These are phyloP conservation scores for Diversispora eburnea DNA, from an alignment of 192 early-diverging fungal species.

Conservation along the genomic window DNA sequence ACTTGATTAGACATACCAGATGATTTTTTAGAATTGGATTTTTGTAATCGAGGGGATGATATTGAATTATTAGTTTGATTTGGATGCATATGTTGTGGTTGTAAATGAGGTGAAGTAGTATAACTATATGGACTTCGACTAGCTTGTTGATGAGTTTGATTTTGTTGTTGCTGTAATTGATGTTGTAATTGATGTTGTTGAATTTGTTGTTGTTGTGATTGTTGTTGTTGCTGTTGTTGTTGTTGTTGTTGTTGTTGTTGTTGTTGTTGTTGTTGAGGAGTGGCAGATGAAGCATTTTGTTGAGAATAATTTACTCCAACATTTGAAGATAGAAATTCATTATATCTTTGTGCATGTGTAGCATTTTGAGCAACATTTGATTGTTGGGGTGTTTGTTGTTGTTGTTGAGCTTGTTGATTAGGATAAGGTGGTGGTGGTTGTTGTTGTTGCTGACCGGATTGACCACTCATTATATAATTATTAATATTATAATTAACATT, in stretches of 20 bases:
- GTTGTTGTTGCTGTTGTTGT: constrained; percentile 21
- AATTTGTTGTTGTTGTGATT: constrained; percentile 15
- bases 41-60: constrained; percentile 1
- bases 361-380: constrained; percentile 13
- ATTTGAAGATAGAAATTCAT: constrained; percentile 7
- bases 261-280: constrained; percentile 22
- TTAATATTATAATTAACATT: constrained; percentile 9
- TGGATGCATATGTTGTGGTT: not conserved
- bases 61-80: not conserved
- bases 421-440: constrained; percentile 15
- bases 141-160: constrained; percentile 3
- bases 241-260: constrained; percentile 24
- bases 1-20: not conserved
- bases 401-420: constrained; percentile 22
- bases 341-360: not conserved
- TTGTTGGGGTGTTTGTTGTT: constrained; percentile 27
- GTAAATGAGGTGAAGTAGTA: not conserved
- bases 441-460: constrained; percentile 26
- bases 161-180: constrained; percentile 21
- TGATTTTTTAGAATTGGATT: not conserved
- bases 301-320: constrained; percentile 13
- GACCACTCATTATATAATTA: constrained; percentile 15
- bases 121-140: not conserved
- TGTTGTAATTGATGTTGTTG: constrained; percentile 14
- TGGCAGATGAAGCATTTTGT: constrained; percentile 1